These are phyloP conservation scores for Coemansia nantahalensis DNA, from an alignment of 192 early-diverging fungal genomes.

Conservation along the genomic window DNA sequence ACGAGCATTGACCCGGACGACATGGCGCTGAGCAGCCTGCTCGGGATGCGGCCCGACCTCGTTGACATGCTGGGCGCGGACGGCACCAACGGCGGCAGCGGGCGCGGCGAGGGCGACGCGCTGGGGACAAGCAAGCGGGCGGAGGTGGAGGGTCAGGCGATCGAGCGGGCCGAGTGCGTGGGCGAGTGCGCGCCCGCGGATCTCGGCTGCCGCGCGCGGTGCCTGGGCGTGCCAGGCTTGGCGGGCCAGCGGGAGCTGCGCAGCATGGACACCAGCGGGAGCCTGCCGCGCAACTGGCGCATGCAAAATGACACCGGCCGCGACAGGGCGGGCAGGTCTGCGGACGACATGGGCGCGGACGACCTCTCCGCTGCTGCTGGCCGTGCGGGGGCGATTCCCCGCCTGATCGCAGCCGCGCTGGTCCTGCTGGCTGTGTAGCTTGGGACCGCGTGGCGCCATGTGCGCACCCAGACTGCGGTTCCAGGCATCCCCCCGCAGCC, in stretches of 20 bases:
- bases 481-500: too few relatives aligned
- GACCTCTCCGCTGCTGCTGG: not conserved
- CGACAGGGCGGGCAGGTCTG: too few relatives aligned
- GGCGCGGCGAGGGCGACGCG: not conserved
- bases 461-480: too few relatives aligned
- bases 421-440: too few relatives aligned
- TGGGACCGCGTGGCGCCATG: too few relatives aligned
- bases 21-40: conserved; percentile 6
- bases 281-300: conserved; percentile 36
- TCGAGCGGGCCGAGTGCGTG: conserved; percentile 22
- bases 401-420: not conserved
- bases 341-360: not conserved
- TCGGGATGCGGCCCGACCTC: conserved; percentile 34
- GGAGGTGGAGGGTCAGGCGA: not conserved
- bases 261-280: conserved; percentile 36
- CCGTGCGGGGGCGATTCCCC: conserved; percentile 1
- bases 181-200: conserved; percentile 23
- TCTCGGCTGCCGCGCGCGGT: conserved; percentile 44
- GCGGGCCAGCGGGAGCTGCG: conserved; percentile 33
- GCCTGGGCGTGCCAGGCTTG: conserved; percentile 43
- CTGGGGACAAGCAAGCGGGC: not conserved
- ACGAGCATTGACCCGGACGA: conserved; percentile 3
- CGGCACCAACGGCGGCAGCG: not conserved
- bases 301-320: not conserved
- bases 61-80: conserved; percentile 9